A percentile compares a stretch with the other conserved stretches of the same genome.
These are phyloP conservation scores for Coemansia aciculifera DNA, from an alignment of 192 early-diverging fungal genomes.

Conservation along the genomic window DNA sequence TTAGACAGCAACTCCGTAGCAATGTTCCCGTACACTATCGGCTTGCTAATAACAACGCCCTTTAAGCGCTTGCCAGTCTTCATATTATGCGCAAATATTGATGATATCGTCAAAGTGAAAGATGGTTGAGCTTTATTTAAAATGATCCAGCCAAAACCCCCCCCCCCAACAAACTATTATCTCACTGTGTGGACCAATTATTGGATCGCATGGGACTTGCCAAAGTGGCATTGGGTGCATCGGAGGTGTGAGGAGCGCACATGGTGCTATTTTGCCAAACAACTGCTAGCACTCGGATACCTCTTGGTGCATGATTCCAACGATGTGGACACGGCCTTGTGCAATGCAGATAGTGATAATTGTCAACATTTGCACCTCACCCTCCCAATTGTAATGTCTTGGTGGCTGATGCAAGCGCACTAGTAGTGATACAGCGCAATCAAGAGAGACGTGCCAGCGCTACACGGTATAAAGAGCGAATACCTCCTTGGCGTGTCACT, in stretches of 20 bases:
- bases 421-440: not conserved
- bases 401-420: not conserved
- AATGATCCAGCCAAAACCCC: not conserved
- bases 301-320: not conserved
- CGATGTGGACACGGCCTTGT: not conserved
- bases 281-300: not conserved
- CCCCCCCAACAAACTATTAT: not conserved
- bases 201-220: not conserved
- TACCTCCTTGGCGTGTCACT: not conserved
- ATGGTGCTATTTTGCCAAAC: not conserved
- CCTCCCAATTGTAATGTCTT: not conserved
- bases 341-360: not conserved
- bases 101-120: not conserved
- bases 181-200: not conserved
- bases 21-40: conserved; percentile 86
- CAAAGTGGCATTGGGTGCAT: no score
- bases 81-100: conserved; percentile 13
- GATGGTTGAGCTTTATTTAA: no score
- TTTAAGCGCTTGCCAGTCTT: conserved; percentile 55
- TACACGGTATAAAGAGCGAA: not conserved
- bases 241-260: no score
- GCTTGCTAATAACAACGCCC: conserved; percentile 67
- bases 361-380: not conserved
- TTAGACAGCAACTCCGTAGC: conserved; percentile 67
- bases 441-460: not conserved